Evolutionary conservation across 2,329 filamentous ascomycete species (phyloP).

Genomic region (Trichoderma atroviride): DNA sequence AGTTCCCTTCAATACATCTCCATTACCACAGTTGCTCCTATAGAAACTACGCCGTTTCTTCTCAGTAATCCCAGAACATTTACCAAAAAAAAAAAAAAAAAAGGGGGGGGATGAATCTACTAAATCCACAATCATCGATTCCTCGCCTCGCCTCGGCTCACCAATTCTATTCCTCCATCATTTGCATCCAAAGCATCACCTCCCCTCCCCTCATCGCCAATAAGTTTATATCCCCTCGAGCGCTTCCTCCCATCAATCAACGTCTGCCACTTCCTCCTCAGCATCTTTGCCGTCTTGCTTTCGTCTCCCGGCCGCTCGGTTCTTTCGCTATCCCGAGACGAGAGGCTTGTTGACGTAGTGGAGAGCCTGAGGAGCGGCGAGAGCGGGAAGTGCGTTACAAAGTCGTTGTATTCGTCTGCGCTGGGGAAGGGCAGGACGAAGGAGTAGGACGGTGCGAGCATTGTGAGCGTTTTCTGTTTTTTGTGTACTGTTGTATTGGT

Average conservation of each 20-base stretch:
- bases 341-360: not conserved
- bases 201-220: not conserved
- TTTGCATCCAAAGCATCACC: not conserved
- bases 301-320: not conserved
- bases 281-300: not conserved
- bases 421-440: slow-evolving; percentile 1
- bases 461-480: not conserved
- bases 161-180: not conserved
- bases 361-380: not conserved
- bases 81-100: not conserved
- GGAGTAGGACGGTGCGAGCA: not conserved
- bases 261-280: not conserved
- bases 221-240: not conserved
- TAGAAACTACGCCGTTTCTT: not conserved
- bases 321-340: not conserved
- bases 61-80: not conserved
- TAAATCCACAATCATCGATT: not conserved
- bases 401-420: slow-evolving; percentile 6
- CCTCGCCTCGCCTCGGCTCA: not conserved
- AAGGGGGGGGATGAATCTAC: not conserved
- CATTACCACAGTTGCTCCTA: not conserved
- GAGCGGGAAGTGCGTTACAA: not conserved
- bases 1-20: not conserved
- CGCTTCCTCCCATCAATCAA: slow-evolving; percentile 1
- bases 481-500: no score